phyloP scores from a whole-genome alignment of 2,329 filamentous ascomycete genomes.

The Beauveria scarabaeidicola region DNA sequence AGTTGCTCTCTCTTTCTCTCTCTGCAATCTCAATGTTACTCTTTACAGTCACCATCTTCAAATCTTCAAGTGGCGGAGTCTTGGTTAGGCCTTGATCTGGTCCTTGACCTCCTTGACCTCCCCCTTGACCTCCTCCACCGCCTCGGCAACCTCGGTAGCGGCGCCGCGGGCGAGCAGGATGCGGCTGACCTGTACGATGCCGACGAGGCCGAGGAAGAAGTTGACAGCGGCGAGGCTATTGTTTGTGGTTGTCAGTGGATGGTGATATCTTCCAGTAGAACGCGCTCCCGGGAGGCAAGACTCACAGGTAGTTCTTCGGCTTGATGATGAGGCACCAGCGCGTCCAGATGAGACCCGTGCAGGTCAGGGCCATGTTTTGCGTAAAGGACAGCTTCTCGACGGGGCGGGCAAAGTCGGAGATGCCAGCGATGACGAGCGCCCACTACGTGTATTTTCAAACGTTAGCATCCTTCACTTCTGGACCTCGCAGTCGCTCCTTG shows the following conservation, averaged over 20 bases:
- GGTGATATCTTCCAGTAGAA: not conserved
- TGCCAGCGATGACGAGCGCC: conserved; percentile 84
- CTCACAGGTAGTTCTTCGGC: conserved; percentile 82
- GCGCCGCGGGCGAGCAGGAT: conserved; percentile 60
- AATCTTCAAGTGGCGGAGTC: no score
- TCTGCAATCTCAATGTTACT: no score
- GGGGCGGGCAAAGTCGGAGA: conserved; percentile 85
- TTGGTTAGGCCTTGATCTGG: not conserved
- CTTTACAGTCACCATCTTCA: no score
- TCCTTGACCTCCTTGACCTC: conserved; percentile 22
- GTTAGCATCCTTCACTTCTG: not conserved
- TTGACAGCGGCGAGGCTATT: conserved; percentile 82
- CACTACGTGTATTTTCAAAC: conserved; percentile 46
- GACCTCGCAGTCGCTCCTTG: not conserved
- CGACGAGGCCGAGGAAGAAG: conserved; percentile 91
- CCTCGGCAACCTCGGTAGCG: conserved; percentile 36
- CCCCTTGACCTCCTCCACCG: conserved; percentile 28
- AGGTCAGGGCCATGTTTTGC: conserved; percentile 83
- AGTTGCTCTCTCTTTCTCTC: not conserved
- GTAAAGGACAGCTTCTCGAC: conserved; percentile 88
- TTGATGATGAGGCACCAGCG: conserved; percentile 97
- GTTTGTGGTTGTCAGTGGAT: not conserved
- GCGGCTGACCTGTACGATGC: conserved; percentile 70
- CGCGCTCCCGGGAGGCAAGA: conserved; percentile 14
- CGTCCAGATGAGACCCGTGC: conserved; percentile 94